These are phyloP conservation scores for Lachnellula hyalina DNA, from an alignment of 2,329 filamentous ascomycete species.

Conservation along the genomic window DNA sequence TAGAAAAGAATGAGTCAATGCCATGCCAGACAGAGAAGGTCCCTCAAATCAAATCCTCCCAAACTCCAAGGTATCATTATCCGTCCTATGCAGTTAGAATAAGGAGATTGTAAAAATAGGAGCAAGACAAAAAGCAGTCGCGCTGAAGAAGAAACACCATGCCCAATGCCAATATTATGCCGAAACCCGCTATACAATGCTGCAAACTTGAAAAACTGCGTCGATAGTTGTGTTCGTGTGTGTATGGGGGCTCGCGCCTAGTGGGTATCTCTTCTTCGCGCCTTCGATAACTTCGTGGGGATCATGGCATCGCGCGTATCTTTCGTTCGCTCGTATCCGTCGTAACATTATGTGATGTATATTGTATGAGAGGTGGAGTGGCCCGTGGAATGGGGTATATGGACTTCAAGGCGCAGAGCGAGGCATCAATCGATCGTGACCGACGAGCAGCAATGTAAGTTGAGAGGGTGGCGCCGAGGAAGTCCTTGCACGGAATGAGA, in stretches of 20 bases:
- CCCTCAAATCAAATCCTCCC: slow-evolving; percentile 11
- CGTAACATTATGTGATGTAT: slow-evolving; percentile 7
- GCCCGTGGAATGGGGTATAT: neutral
- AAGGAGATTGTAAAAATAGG: slow-evolving; percentile 9
- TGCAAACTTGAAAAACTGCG: slow-evolving; percentile 21
- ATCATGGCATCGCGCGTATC: slow-evolving; percentile 26
- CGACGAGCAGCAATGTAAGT: slow-evolving; percentile 29
- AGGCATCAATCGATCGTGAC: slow-evolving; percentile 26
- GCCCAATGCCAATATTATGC: slow-evolving; percentile 27
- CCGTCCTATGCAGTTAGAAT: slow-evolving; percentile 26
- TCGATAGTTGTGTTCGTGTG: slow-evolving; percentile 15
- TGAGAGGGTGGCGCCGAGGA: slow-evolving; percentile 28
- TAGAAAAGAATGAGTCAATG: slow-evolving; percentile 5
- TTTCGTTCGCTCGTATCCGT: slow-evolving; percentile 17
- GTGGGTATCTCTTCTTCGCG: slow-evolving; percentile 23
- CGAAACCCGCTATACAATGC: slow-evolving; percentile 27
- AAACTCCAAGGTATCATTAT: slow-evolving; percentile 31
- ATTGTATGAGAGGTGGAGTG: slow-evolving; percentile 7
- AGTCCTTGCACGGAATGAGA: slow-evolving; percentile 28
- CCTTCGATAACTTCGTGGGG: slow-evolving; percentile 30
- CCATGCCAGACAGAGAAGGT: slow-evolving; percentile 6
- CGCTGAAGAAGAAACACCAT: slow-evolving; percentile 11
- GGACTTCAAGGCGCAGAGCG: slow-evolving; percentile 25
- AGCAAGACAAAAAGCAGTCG: slow-evolving; percentile 4
- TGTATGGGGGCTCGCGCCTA: slow-evolving; percentile 13